Evolutionary conservation across 129 eudicot genomes (phyloP), one percentile per base, ranked within the genome.

Genomic region (Escallonia herrerae): DNA sequence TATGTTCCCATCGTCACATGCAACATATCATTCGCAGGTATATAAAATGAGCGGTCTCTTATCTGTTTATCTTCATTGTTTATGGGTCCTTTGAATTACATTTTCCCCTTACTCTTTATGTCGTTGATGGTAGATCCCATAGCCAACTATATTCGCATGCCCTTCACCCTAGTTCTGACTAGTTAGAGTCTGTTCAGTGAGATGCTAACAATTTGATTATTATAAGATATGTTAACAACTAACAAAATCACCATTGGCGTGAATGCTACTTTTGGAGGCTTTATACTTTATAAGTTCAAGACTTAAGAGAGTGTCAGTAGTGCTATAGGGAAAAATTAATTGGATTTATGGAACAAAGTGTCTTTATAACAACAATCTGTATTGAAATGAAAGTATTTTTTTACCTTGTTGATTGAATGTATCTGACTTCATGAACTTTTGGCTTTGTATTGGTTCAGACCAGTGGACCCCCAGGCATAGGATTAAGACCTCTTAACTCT

Each of bases 21-120:
- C 90, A 51, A 73, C 73, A 5, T 85, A 61, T 70, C 90, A 86
- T 53, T 73, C 86, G 3, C 95, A 89, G 86, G 96, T 89, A 72
- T 46, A 60, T 56, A 48, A 13, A 53, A 12, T 62, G 15, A 5
- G 11, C 8, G 52, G 11, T 7, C 3, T 48, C 6, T 48, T 48
- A 1, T 47, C 11, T 47, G 52, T 47, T 2, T 48, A 2, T 48
- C 3, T 48, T 2, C 12, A n/a, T 48, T 13, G 11, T 48, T 48
- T 48, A 48, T 6, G 52, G 11, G 3, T 2, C 52, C 12, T 7
- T 48, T 7, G 3, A 4, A 3, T 3, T 48, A 10, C 12, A 48
- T 48, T 48, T 48, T 48, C 7, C 52, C 12, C 52, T 15, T 9
- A 14, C 14, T 13, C 14, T 13, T 51, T 13, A 7, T 22, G 33